phyloP scores from a whole-genome alignment of 495 filamentous ascomycete genomes.

The Neurospora tetrasperma region DNA sequence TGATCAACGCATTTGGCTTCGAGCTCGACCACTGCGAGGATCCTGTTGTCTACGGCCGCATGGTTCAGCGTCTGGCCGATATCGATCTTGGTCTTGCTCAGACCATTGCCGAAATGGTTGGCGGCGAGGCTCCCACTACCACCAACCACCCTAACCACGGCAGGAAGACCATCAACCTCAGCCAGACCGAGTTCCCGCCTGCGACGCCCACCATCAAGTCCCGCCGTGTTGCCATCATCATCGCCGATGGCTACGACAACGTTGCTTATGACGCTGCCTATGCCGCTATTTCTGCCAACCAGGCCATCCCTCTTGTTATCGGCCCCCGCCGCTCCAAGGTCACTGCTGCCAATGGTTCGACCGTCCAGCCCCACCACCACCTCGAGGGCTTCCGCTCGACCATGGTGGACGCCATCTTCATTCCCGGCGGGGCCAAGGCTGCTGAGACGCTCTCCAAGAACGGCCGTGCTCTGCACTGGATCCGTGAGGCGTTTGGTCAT shows the following conservation, averaged over 20 bases:
- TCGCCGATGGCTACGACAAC: conserved; percentile 73
- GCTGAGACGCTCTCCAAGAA: conserved; percentile 50
- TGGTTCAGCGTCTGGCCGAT: conserved; percentile 58
- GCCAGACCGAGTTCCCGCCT: conserved; percentile 58
- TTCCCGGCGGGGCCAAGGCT: conserved; percentile 64
- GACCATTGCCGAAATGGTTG: conserved; percentile 57
- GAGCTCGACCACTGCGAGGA: conserved; percentile 90
- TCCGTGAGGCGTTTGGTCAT: conserved; percentile 74
- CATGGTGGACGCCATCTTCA: conserved; percentile 74
- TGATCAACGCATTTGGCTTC: conserved; percentile 62
- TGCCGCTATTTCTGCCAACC: conserved; percentile 46
- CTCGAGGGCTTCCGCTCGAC: conserved; percentile 75
- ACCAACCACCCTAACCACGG: conserved; percentile 51
- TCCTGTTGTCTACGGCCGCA: conserved; percentile 63
- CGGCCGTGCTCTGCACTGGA: conserved; percentile 72
- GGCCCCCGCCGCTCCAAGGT: conserved; percentile 51
- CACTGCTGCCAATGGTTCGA: conserved; percentile 46
- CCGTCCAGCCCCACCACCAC: conserved; percentile 65
- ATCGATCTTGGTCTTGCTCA: conserved; percentile 66
- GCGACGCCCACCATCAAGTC: conserved; percentile 54
- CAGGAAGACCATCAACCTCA: conserved; percentile 51
- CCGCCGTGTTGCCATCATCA: conserved; percentile 65
- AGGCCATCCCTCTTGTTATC: conserved; percentile 65
- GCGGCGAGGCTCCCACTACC: conserved; percentile 49
- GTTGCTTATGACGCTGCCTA: conserved; percentile 54